These are phyloP conservation scores for Triticum dicoccoides DNA, from an alignment of 176 grass and related monocot genomes.

Conservation along the genomic window DNA sequence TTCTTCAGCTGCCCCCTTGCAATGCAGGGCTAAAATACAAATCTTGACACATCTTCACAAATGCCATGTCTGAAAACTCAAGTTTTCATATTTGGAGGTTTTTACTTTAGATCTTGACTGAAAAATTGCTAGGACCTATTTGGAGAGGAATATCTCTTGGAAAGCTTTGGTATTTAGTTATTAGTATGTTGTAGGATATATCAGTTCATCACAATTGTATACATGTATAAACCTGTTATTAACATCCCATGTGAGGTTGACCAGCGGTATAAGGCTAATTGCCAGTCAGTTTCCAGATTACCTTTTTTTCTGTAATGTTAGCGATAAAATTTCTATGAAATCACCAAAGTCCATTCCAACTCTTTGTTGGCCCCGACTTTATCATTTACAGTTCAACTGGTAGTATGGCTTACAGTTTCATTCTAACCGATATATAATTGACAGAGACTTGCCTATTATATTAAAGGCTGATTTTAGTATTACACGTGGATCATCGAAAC, in stretches of 20 bases:
- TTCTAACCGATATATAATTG: neutral
- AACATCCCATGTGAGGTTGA: neutral
- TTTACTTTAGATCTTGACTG: neutral
- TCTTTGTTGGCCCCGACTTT: neutral
- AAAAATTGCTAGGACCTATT: neutral
- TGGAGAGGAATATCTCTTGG: neutral
- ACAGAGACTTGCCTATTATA: neutral
- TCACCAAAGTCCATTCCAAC: neutral
- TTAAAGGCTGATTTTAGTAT: neutral
- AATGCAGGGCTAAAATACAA: conserved; percentile 4
- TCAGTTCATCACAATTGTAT: neutral
- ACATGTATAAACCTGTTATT: neutral
- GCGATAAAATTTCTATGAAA: neutral
- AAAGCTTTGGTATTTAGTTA: neutral
- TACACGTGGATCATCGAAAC: neutral
- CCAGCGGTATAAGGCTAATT: neutral
- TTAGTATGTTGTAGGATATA: neutral
- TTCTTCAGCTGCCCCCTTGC: neutral
- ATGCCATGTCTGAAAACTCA: neutral
- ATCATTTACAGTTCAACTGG: neutral
- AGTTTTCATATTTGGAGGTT: neutral
- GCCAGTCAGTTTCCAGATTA: neutral
- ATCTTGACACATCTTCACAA: neutral
- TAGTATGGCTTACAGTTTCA: neutral
- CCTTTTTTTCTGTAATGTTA: neutral